Conservation (phyloP, 345 rosid species). For the Jatropha curcas region DNA sequence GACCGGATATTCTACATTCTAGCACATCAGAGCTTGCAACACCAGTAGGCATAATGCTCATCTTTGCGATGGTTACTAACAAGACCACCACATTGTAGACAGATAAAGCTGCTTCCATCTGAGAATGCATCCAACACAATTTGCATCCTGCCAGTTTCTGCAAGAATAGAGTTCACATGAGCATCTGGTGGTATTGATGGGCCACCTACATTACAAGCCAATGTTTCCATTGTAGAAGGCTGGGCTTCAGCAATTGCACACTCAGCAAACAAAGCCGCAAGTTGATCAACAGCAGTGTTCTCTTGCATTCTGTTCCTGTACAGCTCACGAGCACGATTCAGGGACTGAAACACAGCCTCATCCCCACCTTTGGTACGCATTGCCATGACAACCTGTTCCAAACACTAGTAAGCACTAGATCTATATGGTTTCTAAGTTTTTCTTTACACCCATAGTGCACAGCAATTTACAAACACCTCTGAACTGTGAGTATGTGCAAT, state of each 20-base stretch:
- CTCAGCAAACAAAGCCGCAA: conserved; percentile 87
- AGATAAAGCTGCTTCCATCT: conserved; percentile 92
- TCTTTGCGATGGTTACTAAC: conserved; percentile 86
- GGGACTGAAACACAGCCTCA: conserved; percentile 59
- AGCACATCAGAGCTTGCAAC: conserved; percentile 47
- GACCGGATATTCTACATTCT: neutral
- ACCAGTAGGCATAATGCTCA: conserved; percentile 89
- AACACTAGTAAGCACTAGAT: conserved; percentile 1
- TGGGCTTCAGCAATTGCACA: conserved; percentile 85
- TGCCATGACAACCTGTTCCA: conserved; percentile 79
- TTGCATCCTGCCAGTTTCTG: conserved; percentile 77
- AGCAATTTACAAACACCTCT: neutral
- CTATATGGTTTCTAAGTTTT: neutral
- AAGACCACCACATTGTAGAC: conserved; percentile 90
- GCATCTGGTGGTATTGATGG: conserved; percentile 35
- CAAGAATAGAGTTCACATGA: conserved; percentile 66
- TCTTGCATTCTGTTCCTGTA: conserved; percentile 56
- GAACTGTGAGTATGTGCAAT: neutral
- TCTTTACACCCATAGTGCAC: neutral
- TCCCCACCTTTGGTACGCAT: conserved; percentile 74
- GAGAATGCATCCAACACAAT: conserved; percentile 84
- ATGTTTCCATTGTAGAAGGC: conserved; percentile 44
- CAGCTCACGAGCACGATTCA: conserved; percentile 73
- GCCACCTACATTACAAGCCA: conserved; percentile 14
- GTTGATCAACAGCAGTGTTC: conserved; percentile 61